Evolutionary conservation across 768 basidiomycete species (phyloP).

Genomic region (Porpolomopsis calyptriformis): DNA sequence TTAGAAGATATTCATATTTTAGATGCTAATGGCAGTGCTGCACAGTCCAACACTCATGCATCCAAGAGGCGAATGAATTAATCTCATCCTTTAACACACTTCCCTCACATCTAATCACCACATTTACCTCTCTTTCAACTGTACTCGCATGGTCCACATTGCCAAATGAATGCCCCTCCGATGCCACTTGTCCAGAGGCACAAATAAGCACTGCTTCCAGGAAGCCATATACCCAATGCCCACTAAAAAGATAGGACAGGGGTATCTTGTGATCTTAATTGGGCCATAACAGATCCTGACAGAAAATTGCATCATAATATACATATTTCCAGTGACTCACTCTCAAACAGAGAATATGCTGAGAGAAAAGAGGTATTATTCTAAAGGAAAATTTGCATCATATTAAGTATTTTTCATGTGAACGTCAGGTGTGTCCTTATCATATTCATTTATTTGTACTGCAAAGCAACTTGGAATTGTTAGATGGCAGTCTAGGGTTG

Average conservation of each 20-base stretch:
- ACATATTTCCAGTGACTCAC: too few species aligned
- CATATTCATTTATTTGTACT: too few species aligned
- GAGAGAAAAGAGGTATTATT: too few species aligned
- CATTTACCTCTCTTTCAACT: conserved; percentile 62
- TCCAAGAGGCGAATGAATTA: conserved; percentile 53
- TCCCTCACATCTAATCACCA: conserved; percentile 62
- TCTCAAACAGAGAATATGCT: too few species aligned
- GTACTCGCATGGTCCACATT: conserved; percentile 36
- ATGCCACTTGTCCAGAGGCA: not conserved
- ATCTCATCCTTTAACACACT: conserved; percentile 60
- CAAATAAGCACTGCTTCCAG: conserved; percentile 2
- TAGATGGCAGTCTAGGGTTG: too few species aligned
- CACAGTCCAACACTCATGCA: conserved; percentile 35
- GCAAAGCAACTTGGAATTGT: too few species aligned
- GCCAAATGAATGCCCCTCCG: not conserved
- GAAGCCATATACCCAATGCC: not conserved
- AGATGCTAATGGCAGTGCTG: not conserved
- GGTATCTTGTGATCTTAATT: conserved; percentile 51
- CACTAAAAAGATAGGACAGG: conserved; percentile 19
- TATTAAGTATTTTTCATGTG: too few species aligned
- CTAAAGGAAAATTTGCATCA: too few species aligned
- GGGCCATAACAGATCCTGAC: too few species aligned
- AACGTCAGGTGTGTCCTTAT: too few species aligned
- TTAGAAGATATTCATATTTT: not conserved
- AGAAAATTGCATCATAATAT: too few species aligned